Conservation (phyloP, 176 grass and related monocot genomes). For the Rhynchospora pubera region DNA sequence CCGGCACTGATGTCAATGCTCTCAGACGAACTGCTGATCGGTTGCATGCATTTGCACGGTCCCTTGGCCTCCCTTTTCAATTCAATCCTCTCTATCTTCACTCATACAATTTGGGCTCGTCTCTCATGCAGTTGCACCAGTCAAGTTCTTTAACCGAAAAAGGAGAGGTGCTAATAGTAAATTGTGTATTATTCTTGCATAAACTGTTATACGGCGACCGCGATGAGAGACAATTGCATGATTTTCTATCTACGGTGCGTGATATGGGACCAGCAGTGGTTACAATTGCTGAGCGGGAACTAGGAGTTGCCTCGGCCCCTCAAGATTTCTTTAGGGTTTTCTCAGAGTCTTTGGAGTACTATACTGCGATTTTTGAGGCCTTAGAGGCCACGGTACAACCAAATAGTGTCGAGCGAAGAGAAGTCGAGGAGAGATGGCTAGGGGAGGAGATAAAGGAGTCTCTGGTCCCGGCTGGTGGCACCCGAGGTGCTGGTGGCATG, state of each 20-base stretch:
- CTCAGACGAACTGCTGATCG: constrained; percentile 70
- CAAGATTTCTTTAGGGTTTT: constrained; percentile 34
- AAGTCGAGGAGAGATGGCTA: constrained; percentile 78
- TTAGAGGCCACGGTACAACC: constrained; percentile 87
- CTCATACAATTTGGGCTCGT: constrained; percentile 15
- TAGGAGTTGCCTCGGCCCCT: constrained; percentile 7
- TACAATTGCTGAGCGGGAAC: constrained; percentile 73
- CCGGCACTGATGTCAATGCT: constrained; percentile 54
- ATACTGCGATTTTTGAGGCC: constrained; percentile 76
- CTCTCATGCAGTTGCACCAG: constrained; percentile 32
- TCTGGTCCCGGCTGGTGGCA: constrained; percentile 22
- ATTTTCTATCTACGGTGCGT: constrained; percentile 55
- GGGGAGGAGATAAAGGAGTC: constrained; percentile 70
- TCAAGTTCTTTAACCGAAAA: constrained; percentile 23
- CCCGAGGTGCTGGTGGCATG: constrained; percentile 34
- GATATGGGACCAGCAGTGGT: constrained; percentile 65
- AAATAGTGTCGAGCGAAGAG: constrained; percentile 58
- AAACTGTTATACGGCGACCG: constrained; percentile 35
- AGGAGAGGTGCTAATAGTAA: constrained; percentile 67
- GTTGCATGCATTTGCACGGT: constrained; percentile 75
- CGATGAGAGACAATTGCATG: constrained; percentile 28
- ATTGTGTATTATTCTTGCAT: constrained; percentile 78
- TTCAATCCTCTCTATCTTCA: constrained; percentile 76
- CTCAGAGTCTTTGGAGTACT: constrained; percentile 58
- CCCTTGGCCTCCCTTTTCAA: constrained; percentile 64